Percentiles rank a stretch among this genome's conserved stretches.
phyloP scores from a whole-genome alignment of 495 filamentous ascomycete species.

The Aspergillus nanangensis region DNA sequence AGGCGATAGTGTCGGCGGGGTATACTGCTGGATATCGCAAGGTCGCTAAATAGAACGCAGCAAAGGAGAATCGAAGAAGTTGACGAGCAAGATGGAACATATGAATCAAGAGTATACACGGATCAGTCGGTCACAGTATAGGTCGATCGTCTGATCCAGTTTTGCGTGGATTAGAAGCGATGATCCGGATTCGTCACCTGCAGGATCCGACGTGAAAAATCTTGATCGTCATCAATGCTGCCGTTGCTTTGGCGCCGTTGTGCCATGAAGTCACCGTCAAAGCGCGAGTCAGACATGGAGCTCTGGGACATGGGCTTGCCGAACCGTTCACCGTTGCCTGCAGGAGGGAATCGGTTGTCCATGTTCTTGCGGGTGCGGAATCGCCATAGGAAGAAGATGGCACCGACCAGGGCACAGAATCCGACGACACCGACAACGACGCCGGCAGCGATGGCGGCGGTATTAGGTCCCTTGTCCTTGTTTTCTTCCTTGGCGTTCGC shows the following conservation, averaged over 20 bases:
- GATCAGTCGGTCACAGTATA: neutral
- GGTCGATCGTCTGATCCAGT: neutral
- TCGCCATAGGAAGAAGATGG: slow-evolving; percentile 70
- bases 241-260: slow-evolving; percentile 89
- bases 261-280: slow-evolving; percentile 81
- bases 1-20: neutral
- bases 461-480: slow-evolving; percentile 44
- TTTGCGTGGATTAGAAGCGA: slow-evolving; percentile 11
- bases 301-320: slow-evolving; percentile 51
- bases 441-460: slow-evolving; percentile 79
- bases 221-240: slow-evolving; percentile 96
- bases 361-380: slow-evolving; percentile 66
- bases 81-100: slow-evolving; percentile 5
- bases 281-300: slow-evolving; percentile 73
- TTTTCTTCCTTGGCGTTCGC: slow-evolving; percentile 18
- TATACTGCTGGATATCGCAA: slow-evolving; percentile 9
- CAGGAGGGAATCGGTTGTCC: slow-evolving; percentile 76
- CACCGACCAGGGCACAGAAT: slow-evolving; percentile 59
- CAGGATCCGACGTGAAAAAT: slow-evolving; percentile 93
- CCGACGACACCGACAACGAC: slow-evolving; percentile 82
- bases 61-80: slow-evolving; percentile 2
- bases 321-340: slow-evolving; percentile 65
- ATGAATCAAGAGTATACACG: neutral
- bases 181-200: slow-evolving; percentile 59
- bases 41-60: slow-evolving; percentile 10